phyloP scores from a whole-genome alignment of 768 basidiomycete species.

The Tulasnella sp. region DNA sequence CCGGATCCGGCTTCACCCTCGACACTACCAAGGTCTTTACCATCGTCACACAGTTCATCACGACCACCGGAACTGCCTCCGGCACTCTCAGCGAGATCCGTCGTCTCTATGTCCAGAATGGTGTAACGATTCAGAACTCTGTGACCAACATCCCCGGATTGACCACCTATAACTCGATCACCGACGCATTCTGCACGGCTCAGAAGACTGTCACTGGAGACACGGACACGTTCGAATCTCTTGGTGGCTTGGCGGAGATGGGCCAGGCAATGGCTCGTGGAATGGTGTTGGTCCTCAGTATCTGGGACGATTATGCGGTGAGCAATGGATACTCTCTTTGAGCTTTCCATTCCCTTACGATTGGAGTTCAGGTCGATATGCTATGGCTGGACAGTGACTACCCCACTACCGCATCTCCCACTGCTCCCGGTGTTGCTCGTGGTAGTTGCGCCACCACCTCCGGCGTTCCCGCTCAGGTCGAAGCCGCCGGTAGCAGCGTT shows the following conservation, averaged over 20 bases:
- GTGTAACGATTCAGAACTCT: too few relatives aligned
- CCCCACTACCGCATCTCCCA: too few relatives aligned
- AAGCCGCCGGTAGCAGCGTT: not conserved
- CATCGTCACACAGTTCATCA: constrained; percentile 48
- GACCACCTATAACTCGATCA: constrained; percentile 11
- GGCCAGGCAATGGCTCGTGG: constrained; percentile 44
- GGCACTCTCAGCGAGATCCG: constrained; percentile 40
- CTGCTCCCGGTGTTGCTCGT: not conserved
- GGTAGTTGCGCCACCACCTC: too few relatives aligned
- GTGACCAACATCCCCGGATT: too few relatives aligned
- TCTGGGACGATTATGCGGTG: too few relatives aligned
- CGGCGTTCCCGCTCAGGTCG: too few relatives aligned
- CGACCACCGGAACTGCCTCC: constrained; percentile 33
- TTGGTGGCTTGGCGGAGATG: constrained; percentile 33
- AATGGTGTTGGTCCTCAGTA: too few relatives aligned
- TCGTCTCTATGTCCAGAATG: too few relatives aligned
- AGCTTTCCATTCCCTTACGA: too few relatives aligned
- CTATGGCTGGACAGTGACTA: not conserved
- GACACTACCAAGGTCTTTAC: constrained; percentile 42
- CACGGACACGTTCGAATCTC: constrained; percentile 31
- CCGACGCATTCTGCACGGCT: constrained; percentile 5
- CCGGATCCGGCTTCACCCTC: constrained; percentile 35
- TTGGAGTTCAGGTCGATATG: not conserved
- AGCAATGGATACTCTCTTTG: too few relatives aligned
- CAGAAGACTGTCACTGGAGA: too few relatives aligned